Conservation (phyloP, 441 rosid genomes). For the Omphalea diandra region DNA sequence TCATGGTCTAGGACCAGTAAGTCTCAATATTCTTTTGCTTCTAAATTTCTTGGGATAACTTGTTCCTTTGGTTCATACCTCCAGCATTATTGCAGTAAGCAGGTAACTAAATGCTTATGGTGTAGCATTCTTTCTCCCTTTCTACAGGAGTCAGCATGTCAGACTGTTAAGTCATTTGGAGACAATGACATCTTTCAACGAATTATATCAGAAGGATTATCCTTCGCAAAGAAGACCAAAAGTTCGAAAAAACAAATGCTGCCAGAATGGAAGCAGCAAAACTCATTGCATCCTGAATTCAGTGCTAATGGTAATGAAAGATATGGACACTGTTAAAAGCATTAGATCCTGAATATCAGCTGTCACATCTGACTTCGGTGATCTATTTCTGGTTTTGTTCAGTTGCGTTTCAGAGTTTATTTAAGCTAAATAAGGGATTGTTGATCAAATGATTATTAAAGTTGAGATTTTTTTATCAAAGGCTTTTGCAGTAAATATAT, state of each 20-base stretch:
- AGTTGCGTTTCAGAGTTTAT: slow-evolving; percentile 15
- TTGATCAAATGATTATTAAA: neutral
- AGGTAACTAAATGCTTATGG: slow-evolving; percentile 11
- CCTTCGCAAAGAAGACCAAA: slow-evolving; percentile 50
- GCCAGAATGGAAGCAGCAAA: slow-evolving; percentile 29
- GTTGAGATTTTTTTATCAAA: slow-evolving; percentile 6
- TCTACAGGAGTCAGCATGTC: slow-evolving; percentile 78
- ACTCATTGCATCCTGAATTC: slow-evolving; percentile 25
- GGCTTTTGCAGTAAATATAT: neutral
- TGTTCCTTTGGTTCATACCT: slow-evolving; percentile 1
- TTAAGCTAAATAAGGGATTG: neutral
- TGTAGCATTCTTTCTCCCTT: slow-evolving; percentile 10
- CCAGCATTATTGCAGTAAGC: neutral
- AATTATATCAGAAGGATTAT: slow-evolving; percentile 52
- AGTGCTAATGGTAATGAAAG: slow-evolving; percentile 40
- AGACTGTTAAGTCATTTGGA: slow-evolving; percentile 65
- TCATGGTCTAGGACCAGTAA: slow-evolving; percentile 79
- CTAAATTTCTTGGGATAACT: slow-evolving; percentile 10
- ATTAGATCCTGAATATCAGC: neutral
- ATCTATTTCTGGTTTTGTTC: slow-evolving; percentile 15
- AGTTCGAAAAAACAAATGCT: slow-evolving; percentile 54
- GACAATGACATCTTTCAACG: slow-evolving; percentile 59
- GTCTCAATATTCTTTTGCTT: slow-evolving; percentile 31
- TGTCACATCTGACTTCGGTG: slow-evolving; percentile 7
- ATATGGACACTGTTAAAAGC: neutral